A percentile compares a stretch with the other conserved stretches of the same genome.
phyloP scores from a whole-genome alignment of 1,139 yeast species.

The Citeromyces hawaiiensis region DNA sequence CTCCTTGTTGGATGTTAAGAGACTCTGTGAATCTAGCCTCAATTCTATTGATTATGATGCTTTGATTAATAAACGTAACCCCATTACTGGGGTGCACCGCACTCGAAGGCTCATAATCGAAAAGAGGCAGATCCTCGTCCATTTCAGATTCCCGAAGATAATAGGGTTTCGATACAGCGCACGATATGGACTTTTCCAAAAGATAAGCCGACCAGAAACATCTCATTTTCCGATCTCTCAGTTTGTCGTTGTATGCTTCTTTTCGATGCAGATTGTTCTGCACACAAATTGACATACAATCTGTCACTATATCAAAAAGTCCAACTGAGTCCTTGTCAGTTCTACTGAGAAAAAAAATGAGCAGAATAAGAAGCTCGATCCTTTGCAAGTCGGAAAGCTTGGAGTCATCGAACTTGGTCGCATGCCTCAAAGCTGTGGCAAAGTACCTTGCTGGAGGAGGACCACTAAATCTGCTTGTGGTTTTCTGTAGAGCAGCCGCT shows the following conservation, averaged over 20 bases:
- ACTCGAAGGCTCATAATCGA: constrained; percentile 23
- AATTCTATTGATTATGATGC: constrained; percentile 35
- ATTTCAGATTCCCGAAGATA: constrained; percentile 30
- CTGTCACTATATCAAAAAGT: constrained; percentile 34
- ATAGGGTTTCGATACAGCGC: constrained; percentile 42
- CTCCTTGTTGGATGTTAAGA: constrained; percentile 12
- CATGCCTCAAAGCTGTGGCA: constrained; percentile 40
- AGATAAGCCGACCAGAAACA: constrained; percentile 47
- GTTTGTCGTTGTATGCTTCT: constrained; percentile 18
- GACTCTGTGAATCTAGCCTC: constrained; percentile 42
- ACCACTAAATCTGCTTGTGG: constrained; percentile 35
- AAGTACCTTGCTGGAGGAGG: constrained; percentile 35
- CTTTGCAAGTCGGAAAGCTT: constrained; percentile 24
- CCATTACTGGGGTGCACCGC: constrained; percentile 19
- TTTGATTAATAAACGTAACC: constrained; percentile 35
- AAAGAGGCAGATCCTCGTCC: constrained; percentile 31
- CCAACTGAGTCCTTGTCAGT: constrained; percentile 43
- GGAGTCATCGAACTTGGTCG: constrained; percentile 24
- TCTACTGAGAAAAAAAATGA: constrained; percentile 37
- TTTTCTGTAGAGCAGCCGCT: constrained; percentile 31
- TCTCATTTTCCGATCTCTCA: constrained; percentile 26
- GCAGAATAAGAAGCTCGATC: constrained; percentile 32
- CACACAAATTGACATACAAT: constrained; percentile 30
- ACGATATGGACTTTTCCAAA: constrained; percentile 39
- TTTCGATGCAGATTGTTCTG: constrained; percentile 23